Conservation (phyloP, 2,329 filamentous ascomycete species). For the Penicillium aurantiogriseum region DNA sequence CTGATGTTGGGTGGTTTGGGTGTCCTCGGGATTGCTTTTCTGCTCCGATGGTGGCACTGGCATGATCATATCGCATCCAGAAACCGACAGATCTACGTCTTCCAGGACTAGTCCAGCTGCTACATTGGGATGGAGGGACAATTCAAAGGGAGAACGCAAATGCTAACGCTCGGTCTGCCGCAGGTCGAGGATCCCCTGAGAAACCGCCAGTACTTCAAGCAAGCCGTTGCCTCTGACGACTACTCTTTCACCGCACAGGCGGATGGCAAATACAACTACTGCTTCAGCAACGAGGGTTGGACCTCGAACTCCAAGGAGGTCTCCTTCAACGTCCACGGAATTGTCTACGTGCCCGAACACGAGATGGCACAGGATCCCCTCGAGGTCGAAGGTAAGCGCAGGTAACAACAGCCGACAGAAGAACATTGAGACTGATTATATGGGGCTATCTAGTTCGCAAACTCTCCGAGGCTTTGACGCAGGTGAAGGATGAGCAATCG, state of each 20-base stretch:
- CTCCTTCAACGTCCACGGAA: conserved; percentile 97
- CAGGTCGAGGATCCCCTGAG: conserved; percentile 76
- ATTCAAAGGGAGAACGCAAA: background rate
- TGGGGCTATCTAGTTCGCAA: conserved; percentile 61
- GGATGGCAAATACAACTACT: conserved; percentile 92
- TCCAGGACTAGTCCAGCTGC: background rate
- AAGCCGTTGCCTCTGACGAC: conserved; percentile 82
- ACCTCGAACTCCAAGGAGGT: conserved; percentile 95
- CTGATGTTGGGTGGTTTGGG: background rate
- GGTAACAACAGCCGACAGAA: background rate
- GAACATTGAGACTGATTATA: conserved; percentile 4
- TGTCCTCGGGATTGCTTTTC: background rate
- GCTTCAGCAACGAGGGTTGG: conserved; percentile 99
- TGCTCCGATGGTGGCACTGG: background rate
- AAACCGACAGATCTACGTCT: background rate
- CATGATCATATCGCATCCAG: background rate
- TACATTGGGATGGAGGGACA: background rate
- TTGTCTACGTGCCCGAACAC: conserved; percentile 91
- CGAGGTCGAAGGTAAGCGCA: conserved; percentile 74
- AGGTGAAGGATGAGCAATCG: conserved; percentile 96
- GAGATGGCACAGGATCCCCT: conserved; percentile 83
- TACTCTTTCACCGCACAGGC: conserved; percentile 81
- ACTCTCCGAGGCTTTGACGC: conserved; percentile 78
- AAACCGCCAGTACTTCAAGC: conserved; percentile 75
- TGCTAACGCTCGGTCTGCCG: conserved; percentile 12